A percentile compares a stretch with the other conserved stretches of the same genome.
These are phyloP conservation scores for Knoxia roxburghii DNA, from an alignment of 257 asterid species.

Conservation along the genomic window DNA sequence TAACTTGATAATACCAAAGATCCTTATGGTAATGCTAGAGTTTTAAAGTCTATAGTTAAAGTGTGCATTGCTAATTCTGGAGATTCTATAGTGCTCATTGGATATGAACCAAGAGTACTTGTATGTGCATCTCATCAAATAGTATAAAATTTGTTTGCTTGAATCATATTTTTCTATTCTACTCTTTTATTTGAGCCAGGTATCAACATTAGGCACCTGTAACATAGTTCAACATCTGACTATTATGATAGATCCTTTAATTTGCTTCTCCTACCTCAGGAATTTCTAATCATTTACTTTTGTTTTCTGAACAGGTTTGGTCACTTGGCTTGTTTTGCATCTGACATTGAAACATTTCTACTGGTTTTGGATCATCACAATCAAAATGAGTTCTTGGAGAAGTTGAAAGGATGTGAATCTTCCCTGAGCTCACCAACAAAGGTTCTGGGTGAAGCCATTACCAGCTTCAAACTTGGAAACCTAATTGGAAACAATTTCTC, in stretches of 20 bases:
- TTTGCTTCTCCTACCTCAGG: neutral
- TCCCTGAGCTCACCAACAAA: constrained; percentile 36
- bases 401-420: constrained; percentile 42
- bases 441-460: constrained; percentile 73
- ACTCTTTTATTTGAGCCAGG: neutral
- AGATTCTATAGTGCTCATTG: neutral
- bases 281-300: neutral
- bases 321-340: constrained; percentile 78
- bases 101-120: neutral
- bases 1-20: neutral
- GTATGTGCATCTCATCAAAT: neutral
- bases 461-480: constrained; percentile 65
- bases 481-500: constrained; percentile 47
- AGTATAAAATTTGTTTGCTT: neutral
- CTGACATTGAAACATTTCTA: constrained; percentile 71
- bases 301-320: constrained; percentile 64
- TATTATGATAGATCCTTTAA: neutral
- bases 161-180: neutral
- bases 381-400: constrained; percentile 50
- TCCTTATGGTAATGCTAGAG: neutral
- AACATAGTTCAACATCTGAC: neutral
- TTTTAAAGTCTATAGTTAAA: neutral
- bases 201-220: neutral
- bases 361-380: constrained; percentile 48
- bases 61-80: neutral